A percentile compares a stretch with the other conserved stretches of the same genome.
phyloP scores from a whole-genome alignment of 306 rosid species.

The Cucumis cinereus region DNA sequence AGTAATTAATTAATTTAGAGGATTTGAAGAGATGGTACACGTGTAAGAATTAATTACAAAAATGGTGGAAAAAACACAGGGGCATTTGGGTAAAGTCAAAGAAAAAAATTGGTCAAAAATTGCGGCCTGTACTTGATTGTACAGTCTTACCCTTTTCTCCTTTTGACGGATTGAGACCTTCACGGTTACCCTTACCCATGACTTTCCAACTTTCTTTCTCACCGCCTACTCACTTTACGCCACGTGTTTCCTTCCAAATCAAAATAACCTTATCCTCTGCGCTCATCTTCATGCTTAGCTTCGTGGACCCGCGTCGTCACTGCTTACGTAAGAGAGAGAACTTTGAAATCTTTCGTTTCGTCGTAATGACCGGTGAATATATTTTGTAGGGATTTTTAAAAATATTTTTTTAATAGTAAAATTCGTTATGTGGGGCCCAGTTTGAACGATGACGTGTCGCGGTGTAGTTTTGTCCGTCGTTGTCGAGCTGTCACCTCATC shows the following conservation, averaged over 20 bases:
- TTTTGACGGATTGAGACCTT: background rate
- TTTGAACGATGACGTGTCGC: background rate
- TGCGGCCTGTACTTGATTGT: slow-evolving; percentile 38
- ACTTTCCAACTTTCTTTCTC: background rate
- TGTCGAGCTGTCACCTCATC: slow-evolving; percentile 17
- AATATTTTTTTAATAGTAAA: background rate
- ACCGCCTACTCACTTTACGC: background rate
- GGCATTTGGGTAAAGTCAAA: background rate
- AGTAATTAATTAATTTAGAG: no score
- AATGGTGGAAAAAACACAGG: no score
- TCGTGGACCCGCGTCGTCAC: background rate
- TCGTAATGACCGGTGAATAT: background rate
- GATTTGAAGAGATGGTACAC: no score
- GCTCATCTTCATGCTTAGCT: background rate
- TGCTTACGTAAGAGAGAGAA: background rate
- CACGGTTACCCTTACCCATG: background rate
- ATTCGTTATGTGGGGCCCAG: background rate
- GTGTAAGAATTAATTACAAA: no score
- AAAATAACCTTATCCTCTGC: background rate
- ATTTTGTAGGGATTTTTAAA: background rate
- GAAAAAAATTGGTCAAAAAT: slow-evolving; percentile 12
- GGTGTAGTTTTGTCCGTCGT: background rate
- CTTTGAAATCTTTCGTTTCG: no score
- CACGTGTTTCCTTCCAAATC: background rate
- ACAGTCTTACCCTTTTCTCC: slow-evolving; percentile 10